Evolutionary conservation across 2,329 filamentous ascomycete species (phyloP).

Genomic region (Fusarium transvaalense): DNA sequence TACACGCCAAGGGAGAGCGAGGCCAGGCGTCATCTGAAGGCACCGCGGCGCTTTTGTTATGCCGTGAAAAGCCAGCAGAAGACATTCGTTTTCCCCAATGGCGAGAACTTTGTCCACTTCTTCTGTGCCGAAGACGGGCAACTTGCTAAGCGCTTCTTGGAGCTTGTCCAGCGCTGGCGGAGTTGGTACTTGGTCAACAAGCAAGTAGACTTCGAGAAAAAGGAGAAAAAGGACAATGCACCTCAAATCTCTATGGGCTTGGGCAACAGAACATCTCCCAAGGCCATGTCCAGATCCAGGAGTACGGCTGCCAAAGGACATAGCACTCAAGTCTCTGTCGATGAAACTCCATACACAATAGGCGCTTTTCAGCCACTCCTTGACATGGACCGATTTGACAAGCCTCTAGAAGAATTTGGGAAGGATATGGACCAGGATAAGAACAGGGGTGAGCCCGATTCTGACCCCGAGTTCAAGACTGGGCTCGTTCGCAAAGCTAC

Average conservation of each 20-base stretch:
- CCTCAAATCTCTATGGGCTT: constrained; percentile 11
- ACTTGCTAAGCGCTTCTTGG: constrained; percentile 76
- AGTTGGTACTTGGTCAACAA: constrained; percentile 91
- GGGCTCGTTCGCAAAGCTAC: constrained; percentile 34
- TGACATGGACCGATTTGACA: constrained; percentile 70
- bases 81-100: constrained; percentile 82
- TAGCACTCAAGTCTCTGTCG: constrained; percentile 54
- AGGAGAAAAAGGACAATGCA: constrained; percentile 38
- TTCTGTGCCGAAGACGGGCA: constrained; percentile 82
- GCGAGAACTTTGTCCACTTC: constrained; percentile 91
- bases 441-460: constrained; percentile 8
- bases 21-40: constrained; percentile 77
- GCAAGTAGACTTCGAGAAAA: constrained; percentile 64
- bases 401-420: constrained; percentile 63
- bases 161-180: constrained; percentile 82
- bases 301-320: constrained; percentile 46
- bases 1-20: constrained; percentile 81
- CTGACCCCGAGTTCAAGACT: constrained; percentile 29
- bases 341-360: constrained; percentile 70
- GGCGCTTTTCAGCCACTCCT: constrained; percentile 77
- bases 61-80: constrained; percentile 95
- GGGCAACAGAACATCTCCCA: constrained; percentile 21
- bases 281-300: constrained; percentile 56
- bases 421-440: constrained; percentile 55
- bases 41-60: constrained; percentile 87